Percentiles rank a stretch among this genome's conserved stretches.
phyloP scores from a whole-genome alignment of 2,329 filamentous ascomycete species.

The Daldinia eschscholtzii region DNA sequence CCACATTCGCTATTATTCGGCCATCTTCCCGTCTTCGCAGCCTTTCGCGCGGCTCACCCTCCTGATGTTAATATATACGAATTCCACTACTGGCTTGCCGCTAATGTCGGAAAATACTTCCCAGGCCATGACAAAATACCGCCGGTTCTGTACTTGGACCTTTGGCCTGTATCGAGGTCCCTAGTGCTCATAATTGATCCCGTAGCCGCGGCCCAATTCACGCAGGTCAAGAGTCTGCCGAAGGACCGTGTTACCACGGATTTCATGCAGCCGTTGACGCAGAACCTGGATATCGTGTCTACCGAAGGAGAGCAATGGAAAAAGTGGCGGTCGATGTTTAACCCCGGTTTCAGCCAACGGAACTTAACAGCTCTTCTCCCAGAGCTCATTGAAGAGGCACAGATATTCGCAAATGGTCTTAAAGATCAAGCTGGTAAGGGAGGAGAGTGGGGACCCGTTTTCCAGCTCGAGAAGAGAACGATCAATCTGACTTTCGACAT shows the following conservation, averaged over 20 bases:
- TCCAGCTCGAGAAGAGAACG: slow-evolving; percentile 53
- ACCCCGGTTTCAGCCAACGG: slow-evolving; percentile 55
- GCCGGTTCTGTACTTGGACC: slow-evolving; percentile 49
- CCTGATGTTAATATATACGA: slow-evolving; percentile 47
- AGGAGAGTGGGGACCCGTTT: slow-evolving; percentile 51
- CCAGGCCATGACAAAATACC: slow-evolving; percentile 45
- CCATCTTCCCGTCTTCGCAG: slow-evolving; percentile 46
- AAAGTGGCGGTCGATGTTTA: slow-evolving; percentile 52
- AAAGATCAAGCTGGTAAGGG: slow-evolving; percentile 47
- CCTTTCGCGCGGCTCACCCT: slow-evolving; percentile 45
- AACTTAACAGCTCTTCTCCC: slow-evolving; percentile 54
- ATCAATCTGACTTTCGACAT: slow-evolving; percentile 58
- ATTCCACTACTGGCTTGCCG: slow-evolving; percentile 47
- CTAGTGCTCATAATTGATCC: slow-evolving; percentile 45
- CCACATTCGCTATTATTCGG: slow-evolving; percentile 49
- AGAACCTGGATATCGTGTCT: slow-evolving; percentile 51
- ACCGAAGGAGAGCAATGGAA: slow-evolving; percentile 53
- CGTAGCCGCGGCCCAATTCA: slow-evolving; percentile 45
- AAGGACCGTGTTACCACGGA: slow-evolving; percentile 31
- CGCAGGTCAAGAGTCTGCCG: slow-evolving; percentile 43
- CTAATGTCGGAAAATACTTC: slow-evolving; percentile 47
- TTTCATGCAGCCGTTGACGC: slow-evolving; percentile 51
- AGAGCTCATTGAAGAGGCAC: slow-evolving; percentile 55
- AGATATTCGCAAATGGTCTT: slow-evolving; percentile 53
- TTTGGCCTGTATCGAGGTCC: slow-evolving; percentile 46